A percentile compares a stretch with the other conserved stretches of the same genome.
Conservation (phyloP, 176 grass and related monocot genomes). For the Zoysia japonica region DNA sequence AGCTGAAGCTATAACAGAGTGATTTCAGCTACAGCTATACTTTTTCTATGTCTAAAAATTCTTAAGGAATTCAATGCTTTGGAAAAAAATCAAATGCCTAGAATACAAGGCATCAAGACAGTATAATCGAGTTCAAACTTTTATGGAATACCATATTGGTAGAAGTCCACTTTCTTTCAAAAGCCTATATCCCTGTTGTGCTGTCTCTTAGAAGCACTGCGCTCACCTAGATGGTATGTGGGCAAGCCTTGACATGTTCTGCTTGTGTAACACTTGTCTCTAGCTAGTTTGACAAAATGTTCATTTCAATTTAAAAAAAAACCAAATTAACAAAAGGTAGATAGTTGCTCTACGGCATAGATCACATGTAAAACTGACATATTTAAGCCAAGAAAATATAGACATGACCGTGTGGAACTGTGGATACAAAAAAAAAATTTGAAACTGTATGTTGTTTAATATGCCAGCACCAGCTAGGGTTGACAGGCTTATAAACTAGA, state of each 20-base stretch:
- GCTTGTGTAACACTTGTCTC: not conserved
- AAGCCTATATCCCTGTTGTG: not conserved
- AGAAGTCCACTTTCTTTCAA: not conserved
- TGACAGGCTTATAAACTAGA: not conserved
- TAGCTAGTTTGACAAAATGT: slow-evolving; percentile 5
- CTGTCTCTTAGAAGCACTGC: not conserved
- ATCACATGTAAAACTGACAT: not conserved
- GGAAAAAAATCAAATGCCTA: not conserved
- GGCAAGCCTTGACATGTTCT: slow-evolving; percentile 13
- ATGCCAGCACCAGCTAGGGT: not conserved
- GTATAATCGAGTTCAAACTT: slow-evolving; percentile 31
- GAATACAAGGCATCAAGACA: slow-evolving; percentile 5
- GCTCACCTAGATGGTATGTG: not conserved
- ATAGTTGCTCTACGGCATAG: not conserved
- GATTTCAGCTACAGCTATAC: not conserved
- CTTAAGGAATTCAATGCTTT: not conserved
- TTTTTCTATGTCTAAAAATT: not conserved
- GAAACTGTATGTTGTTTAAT: not conserved
- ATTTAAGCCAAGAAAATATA: not conserved
- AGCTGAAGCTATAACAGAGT: not conserved
- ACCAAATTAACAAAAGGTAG: not conserved
- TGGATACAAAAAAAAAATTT: not conserved
- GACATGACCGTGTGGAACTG: not conserved
- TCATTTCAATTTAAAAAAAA: not conserved
- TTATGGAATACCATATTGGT: not conserved